A percentile compares a stretch with the other conserved stretches of the same genome.
phyloP scores from a whole-genome alignment of 768 basidiomycete genomes.

The Amanita muscaria region DNA sequence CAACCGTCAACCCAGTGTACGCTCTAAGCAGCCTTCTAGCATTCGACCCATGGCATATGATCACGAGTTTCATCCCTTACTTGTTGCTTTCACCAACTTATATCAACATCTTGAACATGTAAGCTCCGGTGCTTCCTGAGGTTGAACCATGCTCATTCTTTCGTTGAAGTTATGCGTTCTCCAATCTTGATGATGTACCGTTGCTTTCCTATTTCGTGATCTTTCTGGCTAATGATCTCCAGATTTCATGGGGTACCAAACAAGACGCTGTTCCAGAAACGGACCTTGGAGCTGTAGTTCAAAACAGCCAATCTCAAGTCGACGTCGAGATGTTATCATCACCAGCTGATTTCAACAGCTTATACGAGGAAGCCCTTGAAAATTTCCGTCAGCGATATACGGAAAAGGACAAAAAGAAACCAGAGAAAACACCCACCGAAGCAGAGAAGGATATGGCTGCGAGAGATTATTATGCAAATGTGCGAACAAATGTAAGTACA shows the following conservation, averaged over 20 bases:
- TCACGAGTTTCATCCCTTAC: slow-evolving; percentile 88
- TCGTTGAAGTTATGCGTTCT: slow-evolving; percentile 63
- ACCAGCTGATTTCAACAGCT: slow-evolving; percentile 71
- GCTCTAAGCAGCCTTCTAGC: slow-evolving; percentile 70
- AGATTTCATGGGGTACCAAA: slow-evolving; percentile 97
- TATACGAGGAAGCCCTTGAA: slow-evolving; percentile 76
- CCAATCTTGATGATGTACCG: slow-evolving; percentile 79
- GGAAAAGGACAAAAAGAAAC: slow-evolving; percentile 18
- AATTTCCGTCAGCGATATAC: slow-evolving; percentile 43
- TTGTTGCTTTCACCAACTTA: slow-evolving; percentile 78
- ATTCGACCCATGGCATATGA: slow-evolving; percentile 93
- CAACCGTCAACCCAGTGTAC: slow-evolving; percentile 43
- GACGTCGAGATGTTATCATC: slow-evolving; percentile 83
- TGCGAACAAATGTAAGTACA: slow-evolving; percentile 61
- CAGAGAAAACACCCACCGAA: slow-evolving; percentile 21
- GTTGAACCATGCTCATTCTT: slow-evolving; percentile 3
- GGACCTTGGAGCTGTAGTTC: slow-evolving; percentile 78
- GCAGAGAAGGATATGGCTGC: slow-evolving; percentile 67
- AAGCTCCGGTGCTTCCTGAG: slow-evolving; percentile 19
- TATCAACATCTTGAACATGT: slow-evolving; percentile 74
- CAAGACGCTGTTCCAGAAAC: slow-evolving; percentile 65
- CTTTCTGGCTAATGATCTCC: slow-evolving; percentile 3
- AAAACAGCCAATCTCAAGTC: slow-evolving; percentile 73
- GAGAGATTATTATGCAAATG: slow-evolving; percentile 82
- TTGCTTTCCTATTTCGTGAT: slow-evolving; percentile 10